Percentiles rank a stretch among this genome's conserved stretches.
Conservation (phyloP, 805 yeast genomes). For the Lipomyces kockii region DNA sequence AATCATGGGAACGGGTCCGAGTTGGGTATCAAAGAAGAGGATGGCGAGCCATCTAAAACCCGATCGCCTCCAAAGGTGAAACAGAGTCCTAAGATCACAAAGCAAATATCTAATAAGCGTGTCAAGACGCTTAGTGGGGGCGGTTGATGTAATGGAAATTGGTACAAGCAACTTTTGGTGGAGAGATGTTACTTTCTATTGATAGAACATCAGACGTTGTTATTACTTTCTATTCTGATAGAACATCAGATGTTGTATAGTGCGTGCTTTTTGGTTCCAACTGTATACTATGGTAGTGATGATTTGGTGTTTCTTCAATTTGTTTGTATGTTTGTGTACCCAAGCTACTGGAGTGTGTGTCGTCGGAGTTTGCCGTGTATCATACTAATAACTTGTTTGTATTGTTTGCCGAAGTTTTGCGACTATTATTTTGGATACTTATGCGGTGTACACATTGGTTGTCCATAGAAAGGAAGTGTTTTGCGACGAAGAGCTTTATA, state of each 20-base stretch:
- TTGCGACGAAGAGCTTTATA: not conserved
- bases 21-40: conserved; percentile 16
- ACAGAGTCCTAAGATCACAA: conserved; percentile 3
- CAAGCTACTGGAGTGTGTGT: not conserved
- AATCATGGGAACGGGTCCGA: conserved; percentile 1
- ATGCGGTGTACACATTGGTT: not conserved
- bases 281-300: not conserved
- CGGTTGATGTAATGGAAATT: not conserved
- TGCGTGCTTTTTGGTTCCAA: not conserved
- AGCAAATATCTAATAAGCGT: conserved; percentile 2
- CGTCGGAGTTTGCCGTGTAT: not conserved
- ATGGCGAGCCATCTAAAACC: conserved; percentile 4
- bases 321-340: not conserved
- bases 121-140: not conserved
- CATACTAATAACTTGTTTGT: not conserved
- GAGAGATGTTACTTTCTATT: not conserved
- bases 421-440: not conserved
- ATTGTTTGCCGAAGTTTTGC: no score
- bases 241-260: not conserved
- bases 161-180: not conserved
- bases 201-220: not conserved
- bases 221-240: not conserved
- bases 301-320: not conserved
- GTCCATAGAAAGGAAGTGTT: not conserved
- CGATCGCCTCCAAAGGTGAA: conserved; percentile 2